Base-by-base conservation (phyloP, 2,329 filamentous ascomycete genomes). In the Ophiostoma montium region DNA sequence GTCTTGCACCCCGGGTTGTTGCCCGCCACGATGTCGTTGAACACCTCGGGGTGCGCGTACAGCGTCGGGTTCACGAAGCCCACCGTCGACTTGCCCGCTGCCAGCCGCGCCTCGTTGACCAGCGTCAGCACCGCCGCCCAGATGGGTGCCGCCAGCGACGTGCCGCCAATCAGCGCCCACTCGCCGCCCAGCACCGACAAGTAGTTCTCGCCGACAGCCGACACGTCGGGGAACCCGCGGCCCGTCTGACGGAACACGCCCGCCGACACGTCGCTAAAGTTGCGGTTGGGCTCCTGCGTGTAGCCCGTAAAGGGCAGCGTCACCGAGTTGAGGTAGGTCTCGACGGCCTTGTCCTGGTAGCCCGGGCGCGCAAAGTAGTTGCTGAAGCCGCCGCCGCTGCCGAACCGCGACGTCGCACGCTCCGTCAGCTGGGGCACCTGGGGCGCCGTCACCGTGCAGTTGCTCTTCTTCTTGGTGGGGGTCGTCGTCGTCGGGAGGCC, bases 81-180 rank as follows among this genome's bases (percentile, higher is more conserved):
- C 0, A 70, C 50, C 1, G 64, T 58, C 10, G 50, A 55, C 57
- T 72, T 69, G 5, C 72, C 72, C 7, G 61, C 63, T 0, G 67
- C 62, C 16, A 81, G 60, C 32, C 76, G 65, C 1, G 72, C 75
- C 56, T 82, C 78, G 55, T 84, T 84, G 50, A 84, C 63, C 4
- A 84, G 68, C 1, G 74, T 67, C 36, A 84, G 65, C 44, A 84
- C 67, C 7, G 69, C 73, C 1, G 75, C 72, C 21, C 76, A 75
- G 0, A 76, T 64, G 0, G 82, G 82, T 1, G 74, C 63, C 0
- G 78, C 71, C 31, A 76, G 73, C 21, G 68, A 72, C 4, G 71
- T 75, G 11, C 76, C 75, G n/a, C 67, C 69, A 21, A 60, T 53
- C 15, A 53, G 53, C 18, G 55, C 55, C 55, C 57, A 74, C 57